Conservation (phyloP, 1,139 yeast species). For the Spencermartinsiella ligniputridi region DNA sequence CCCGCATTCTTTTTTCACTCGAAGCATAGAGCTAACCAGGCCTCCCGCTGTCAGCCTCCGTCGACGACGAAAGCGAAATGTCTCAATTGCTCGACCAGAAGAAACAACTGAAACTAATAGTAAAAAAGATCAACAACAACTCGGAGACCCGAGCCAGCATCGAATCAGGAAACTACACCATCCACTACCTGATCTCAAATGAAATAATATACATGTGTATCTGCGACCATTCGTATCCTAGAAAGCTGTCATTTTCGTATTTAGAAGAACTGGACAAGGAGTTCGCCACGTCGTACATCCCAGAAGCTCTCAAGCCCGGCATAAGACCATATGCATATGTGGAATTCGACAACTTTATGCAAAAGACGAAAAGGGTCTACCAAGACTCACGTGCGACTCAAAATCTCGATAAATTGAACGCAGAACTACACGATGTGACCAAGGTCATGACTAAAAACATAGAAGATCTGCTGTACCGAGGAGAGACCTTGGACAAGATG, state of each 20-base stretch:
- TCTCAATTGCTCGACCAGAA: slow-evolving; percentile 63
- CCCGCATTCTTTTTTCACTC: no score
- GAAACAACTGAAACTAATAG: slow-evolving; percentile 74
- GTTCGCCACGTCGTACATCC: slow-evolving; percentile 74
- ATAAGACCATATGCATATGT: slow-evolving; percentile 89
- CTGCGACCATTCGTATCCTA: slow-evolving; percentile 73
- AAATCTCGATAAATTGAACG: slow-evolving; percentile 78
- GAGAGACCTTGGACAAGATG: slow-evolving; percentile 89
- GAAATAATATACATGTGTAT: slow-evolving; percentile 73
- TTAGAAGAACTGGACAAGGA: slow-evolving; percentile 77
- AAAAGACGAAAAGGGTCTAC: slow-evolving; percentile 82
- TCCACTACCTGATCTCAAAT: slow-evolving; percentile 67
- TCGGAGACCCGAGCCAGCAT: slow-evolving; percentile 85
- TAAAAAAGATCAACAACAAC: slow-evolving; percentile 70
- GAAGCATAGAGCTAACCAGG: no score
- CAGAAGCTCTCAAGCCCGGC: slow-evolving; percentile 56
- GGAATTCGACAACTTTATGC: slow-evolving; percentile 76
- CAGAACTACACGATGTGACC: slow-evolving; percentile 88
- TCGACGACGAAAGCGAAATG: slow-evolving; percentile 65
- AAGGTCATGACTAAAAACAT: slow-evolving; percentile 94
- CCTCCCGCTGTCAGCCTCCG: slow-evolving; percentile 88
- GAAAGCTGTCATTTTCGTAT: slow-evolving; percentile 85
- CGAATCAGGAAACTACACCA: slow-evolving; percentile 68
- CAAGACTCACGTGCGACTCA: slow-evolving; percentile 89
- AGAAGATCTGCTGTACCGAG: slow-evolving; percentile 89